Conservation (phyloP, 352 stramenopile species). For the Pythium rhizo-oryzae region DNA sequence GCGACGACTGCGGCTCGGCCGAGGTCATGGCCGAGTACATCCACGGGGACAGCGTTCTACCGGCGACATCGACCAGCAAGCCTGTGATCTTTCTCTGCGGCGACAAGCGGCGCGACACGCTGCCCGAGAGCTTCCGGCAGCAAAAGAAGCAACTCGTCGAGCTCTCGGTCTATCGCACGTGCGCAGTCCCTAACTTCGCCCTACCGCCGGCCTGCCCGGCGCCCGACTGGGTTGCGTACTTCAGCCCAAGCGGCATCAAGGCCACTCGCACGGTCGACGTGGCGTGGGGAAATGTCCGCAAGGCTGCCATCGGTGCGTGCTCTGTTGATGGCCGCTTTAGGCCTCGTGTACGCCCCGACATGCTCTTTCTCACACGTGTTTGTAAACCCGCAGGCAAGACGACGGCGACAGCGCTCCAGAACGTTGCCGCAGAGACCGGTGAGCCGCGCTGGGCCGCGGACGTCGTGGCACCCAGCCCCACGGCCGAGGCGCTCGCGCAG, state of each 20-base stretch:
- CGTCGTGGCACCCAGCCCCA: conserved; percentile 60
- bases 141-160: conserved; percentile 54
- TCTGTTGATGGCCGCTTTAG: background rate
- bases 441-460: conserved; percentile 51
- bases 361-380: background rate
- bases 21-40: conserved; percentile 58
- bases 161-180: conserved; percentile 69
- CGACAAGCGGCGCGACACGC: conserved; percentile 63
- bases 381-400: conserved; percentile 54
- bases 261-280: conserved; percentile 45
- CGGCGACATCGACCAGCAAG: conserved; percentile 38
- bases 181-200: conserved; percentile 44
- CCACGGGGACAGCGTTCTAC: conserved; percentile 41
- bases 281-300: conserved; percentile 63
- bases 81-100: conserved; percentile 77
- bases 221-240: conserved; percentile 78
- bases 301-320: conserved; percentile 72
- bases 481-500: conserved; percentile 47
- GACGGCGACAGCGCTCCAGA: conserved; percentile 54
- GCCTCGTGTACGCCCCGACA: no score
- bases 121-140: conserved; percentile 64
- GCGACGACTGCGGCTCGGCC: conserved; percentile 72
- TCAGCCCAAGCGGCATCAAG: conserved; percentile 80
- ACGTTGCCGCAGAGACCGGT: conserved; percentile 42
- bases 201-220: conserved; percentile 39